Base-by-base conservation (phyloP, 2,329 filamentous ascomycete genomes). In the Colletotrichum cuscutae region DNA sequence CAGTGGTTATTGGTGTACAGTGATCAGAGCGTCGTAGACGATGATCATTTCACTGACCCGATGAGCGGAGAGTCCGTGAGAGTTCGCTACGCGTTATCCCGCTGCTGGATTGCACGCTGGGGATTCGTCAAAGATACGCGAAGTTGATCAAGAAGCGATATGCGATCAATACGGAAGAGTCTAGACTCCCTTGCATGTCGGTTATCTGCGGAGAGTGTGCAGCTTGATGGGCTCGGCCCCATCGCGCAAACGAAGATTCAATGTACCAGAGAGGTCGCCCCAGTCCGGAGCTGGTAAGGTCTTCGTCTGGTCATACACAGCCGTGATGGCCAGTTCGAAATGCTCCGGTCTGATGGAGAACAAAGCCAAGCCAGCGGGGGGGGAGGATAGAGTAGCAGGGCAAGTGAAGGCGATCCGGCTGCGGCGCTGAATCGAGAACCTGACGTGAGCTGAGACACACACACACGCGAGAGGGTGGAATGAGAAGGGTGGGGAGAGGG, bases 361-460 rank as follows among this genome's bases (percentile, higher is more conserved):
- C 49, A 37, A 61, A 65, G 54, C 13, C 52, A 22, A 24, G 24
- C 28, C 15, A 22, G 30, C 49, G 19, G 61, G 52, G 53, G 30
- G 30, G n/a, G 37, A 42, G 28, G 53, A 32, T 19, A 53, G 32
- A 22, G 15, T 49, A 49, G 42, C 42, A 19, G 42, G 64, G 52
- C 59, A 24, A 30, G 49, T 42, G 53, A 54, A 59, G 26, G 58
- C 58, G 32, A 69, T 65, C 49, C 65, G 54, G 42, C 46, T 64
- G 59, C 65, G 57, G 53, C 69, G 59, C 53, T 72, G 59, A 46
- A 60, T 54, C 65, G 49, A 56, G 46, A 37, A 28, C 49, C 52
- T 61, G 58, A 68, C n/a, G 64, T 57, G 68, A 71, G 57, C 64
- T 68, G 68, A 71, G 68, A 71, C 68, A 71, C 28, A 71, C 68